Evolutionary conservation across 192 early-diverging fungal genomes (phyloP), one percentile per base, ranked within the genome.

Genomic region (Gryganskiella cystojenkinii): DNA sequence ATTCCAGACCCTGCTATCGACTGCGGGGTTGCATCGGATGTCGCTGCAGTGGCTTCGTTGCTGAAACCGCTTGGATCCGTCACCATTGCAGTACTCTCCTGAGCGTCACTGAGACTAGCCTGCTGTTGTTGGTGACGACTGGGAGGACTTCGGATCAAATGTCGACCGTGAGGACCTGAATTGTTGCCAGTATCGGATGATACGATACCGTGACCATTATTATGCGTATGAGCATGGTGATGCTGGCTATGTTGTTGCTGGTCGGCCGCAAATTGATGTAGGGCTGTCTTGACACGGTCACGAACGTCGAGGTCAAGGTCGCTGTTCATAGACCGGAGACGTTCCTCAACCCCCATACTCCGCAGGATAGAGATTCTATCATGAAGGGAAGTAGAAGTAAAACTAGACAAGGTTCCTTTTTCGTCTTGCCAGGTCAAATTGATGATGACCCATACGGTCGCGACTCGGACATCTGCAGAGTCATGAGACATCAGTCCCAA

Each of bases 351-450:
- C 14, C 91, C 90, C 44, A 92, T 57, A 14, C 73, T 71, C 35
- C 83, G 81, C 49, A n/a, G n/a, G n/a, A n/a, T n/a, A n/a, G n/a
- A n/a, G n/a, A n/a, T n/a, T n/a, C n/a, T n/a, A n/a, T n/a, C n/a
- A n/a, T n/a, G n/a, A n/a, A n/a, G n/a, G n/a, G n/a, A n/a, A n/a
- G n/a, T n/a, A n/a, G n/a, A n/a, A n/a, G n/a, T n/a, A n/a, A n/a
- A 93, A 65, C 11, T 70, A 50, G 9, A 34, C 55, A 14, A 90
- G 67, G 33, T 14, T 19, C 20, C 49, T 15, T 80, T 79, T 24
- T 90, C 88, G 20, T 93, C 89, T 3, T 74, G 70, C 85, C 90
- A 92, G 13, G 91, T 91, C 49, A 92, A 69, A 71, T 94, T 95
- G 46, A 93, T 91, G 28, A 93, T 76, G 66, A 85, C 86, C 92